A percentile compares a stretch with the other conserved stretches of the same genome.
phyloP scores from a whole-genome alignment of 768 basidiomycete species.

The Steccherinum ochraceum region DNA sequence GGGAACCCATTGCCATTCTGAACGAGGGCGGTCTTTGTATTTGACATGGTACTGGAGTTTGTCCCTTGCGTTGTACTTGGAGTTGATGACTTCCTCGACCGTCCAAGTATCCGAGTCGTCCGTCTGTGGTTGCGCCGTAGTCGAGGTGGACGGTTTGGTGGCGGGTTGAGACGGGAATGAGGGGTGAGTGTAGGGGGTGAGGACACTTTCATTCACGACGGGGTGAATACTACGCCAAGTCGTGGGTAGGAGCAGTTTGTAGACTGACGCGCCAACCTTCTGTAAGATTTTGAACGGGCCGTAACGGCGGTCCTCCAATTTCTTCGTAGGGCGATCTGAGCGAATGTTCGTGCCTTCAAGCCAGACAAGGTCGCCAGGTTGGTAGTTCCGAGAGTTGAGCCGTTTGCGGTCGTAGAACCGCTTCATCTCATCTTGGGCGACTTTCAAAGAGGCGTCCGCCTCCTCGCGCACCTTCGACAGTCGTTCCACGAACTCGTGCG shows the following conservation, averaged over 20 bases:
- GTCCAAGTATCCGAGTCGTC: too few relatives aligned
- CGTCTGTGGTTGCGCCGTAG: too few relatives aligned
- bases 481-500: constrained; percentile 11
- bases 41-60: constrained; percentile 22
- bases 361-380: constrained; percentile 20
- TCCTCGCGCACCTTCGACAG: constrained; percentile 15
- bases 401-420: constrained; percentile 11
- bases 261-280: constrained; percentile 17
- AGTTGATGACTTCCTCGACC: too few relatives aligned
- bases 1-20: constrained; percentile 7
- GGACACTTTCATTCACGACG: constrained; percentile 16
- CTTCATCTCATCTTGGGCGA: constrained; percentile 23
- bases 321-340: constrained; percentile 20
- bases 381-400: not conserved
- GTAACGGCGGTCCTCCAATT: constrained; percentile 16
- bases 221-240: constrained; percentile 21
- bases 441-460: constrained; percentile 7
- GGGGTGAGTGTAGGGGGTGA: constrained; percentile 11
- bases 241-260: constrained; percentile 18
- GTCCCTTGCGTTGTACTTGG: too few relatives aligned
- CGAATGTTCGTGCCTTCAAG: constrained; percentile 21
- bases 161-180: constrained; percentile 9
- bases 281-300: constrained; percentile 21
- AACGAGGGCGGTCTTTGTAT: constrained; percentile 19
- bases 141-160: too few relatives aligned